A percentile compares a stretch with the other conserved stretches of the same genome.
These are phyloP conservation scores for Lyophyllum shimeji DNA, from an alignment of 768 basidiomycete genomes.

Conservation along the genomic window DNA sequence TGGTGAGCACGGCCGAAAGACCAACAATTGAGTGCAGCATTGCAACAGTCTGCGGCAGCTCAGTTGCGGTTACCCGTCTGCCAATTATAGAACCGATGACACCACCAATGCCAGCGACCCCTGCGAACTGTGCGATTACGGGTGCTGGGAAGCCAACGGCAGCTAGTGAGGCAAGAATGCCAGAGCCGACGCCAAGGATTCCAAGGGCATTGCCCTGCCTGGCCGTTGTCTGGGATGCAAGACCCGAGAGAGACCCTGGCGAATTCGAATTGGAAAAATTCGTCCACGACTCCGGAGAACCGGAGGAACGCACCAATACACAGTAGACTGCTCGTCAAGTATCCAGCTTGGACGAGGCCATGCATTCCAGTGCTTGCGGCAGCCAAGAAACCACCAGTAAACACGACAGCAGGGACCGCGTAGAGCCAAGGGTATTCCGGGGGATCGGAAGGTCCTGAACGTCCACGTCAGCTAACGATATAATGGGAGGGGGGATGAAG, in stretches of 20 bases:
- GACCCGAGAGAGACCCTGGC: constrained; percentile 74
- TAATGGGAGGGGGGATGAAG: constrained; percentile 13
- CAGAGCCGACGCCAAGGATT: constrained; percentile 80
- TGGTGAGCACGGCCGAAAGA: constrained; percentile 85
- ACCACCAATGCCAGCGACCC: constrained; percentile 74
- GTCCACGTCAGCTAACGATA: constrained; percentile 3
- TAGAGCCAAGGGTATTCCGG: constrained; percentile 89
- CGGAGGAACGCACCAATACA: constrained; percentile 60
- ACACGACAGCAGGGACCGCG: constrained; percentile 74
- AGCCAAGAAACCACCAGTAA: constrained; percentile 79
- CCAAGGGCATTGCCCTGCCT: constrained; percentile 89
- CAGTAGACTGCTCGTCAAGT: constrained; percentile 80
- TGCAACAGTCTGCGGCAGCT: constrained; percentile 78
- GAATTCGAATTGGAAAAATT: neutral
- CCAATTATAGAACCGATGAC: constrained; percentile 72
- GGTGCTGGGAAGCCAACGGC: constrained; percentile 82
- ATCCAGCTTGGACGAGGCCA: constrained; percentile 87
- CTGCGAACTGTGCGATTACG: constrained; percentile 76
- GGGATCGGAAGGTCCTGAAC: constrained; percentile 73
- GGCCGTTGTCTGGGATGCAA: constrained; percentile 79
- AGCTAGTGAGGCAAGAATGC: constrained; percentile 75
- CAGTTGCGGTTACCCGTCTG: constrained; percentile 81
- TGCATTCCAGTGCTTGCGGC: constrained; percentile 84
- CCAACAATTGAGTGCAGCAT: constrained; percentile 89
- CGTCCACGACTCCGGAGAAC: neutral